phyloP scores from a whole-genome alignment of 106 monocot genomes.

The Narthecium ossifragum region DNA sequence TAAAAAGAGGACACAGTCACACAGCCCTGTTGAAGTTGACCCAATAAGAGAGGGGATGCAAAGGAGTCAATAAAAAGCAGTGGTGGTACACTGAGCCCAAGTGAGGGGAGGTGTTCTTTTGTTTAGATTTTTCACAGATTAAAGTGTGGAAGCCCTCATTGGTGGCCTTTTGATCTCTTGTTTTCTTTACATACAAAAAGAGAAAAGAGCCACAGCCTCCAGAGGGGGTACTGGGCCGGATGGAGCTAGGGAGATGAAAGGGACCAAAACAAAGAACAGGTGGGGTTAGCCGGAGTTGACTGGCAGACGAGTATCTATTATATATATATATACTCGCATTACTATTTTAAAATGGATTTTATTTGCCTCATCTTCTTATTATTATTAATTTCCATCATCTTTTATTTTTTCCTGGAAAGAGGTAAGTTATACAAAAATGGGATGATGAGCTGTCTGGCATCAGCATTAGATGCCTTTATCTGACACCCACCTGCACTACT shows the following conservation, averaged over 20 bases:
- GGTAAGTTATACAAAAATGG: background rate
- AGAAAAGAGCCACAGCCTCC: too few species aligned
- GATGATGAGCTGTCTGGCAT: conserved; percentile 6
- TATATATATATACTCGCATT: background rate
- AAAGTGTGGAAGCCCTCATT: background rate
- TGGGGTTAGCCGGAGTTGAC: conserved; percentile 33
- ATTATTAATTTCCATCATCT: background rate
- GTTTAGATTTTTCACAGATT: background rate
- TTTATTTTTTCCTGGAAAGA: background rate
- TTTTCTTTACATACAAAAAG: too few species aligned
- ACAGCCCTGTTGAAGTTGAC: background rate
- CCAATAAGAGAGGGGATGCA: background rate
- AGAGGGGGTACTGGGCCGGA: too few species aligned
- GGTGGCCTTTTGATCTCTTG: too few species aligned
- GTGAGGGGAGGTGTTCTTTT: background rate
- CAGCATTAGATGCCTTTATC: conserved; percentile 12
- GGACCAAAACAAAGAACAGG: background rate
- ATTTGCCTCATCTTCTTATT: background rate
- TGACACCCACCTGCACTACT: conserved; percentile 8
- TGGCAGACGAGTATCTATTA: conserved; percentile 10
- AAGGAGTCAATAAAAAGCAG: background rate
- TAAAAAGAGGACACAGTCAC: background rate
- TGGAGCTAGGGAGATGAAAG: background rate
- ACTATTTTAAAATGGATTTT: background rate
- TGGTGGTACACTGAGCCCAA: background rate